Evolutionary conservation across 2,329 filamentous ascomycete species (phyloP), one percentile per base, ranked within the genome.

Genomic region (Colletotrichum sp.): DNA sequence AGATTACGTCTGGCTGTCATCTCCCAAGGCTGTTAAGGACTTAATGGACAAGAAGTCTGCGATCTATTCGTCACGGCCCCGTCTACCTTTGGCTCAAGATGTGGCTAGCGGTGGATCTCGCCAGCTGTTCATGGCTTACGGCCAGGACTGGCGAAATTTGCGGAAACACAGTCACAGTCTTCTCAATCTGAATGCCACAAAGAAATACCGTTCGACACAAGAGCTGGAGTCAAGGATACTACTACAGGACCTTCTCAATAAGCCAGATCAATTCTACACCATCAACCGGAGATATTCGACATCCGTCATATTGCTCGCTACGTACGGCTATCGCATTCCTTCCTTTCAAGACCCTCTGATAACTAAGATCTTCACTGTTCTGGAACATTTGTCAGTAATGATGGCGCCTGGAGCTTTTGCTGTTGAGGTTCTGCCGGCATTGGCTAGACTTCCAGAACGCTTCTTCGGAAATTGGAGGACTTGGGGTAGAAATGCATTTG

Each of bases 1-100:
- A 4, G 82, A 84, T 6, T 86, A 88, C 74, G 83, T 88, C 59
- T 88, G 86, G 86, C 87, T 88, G 62, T 86, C 86, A 7, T 85
- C 84, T 8, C 86, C 87, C 75, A 72, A 81, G 36, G 79, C 87
- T 18, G 86, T 86, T 21, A 81, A 85, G 36, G 38, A 43, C 38
- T n/a, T 43, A 10, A 43, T 43, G 38, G 38, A 43, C 38, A 43
- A 43, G 5, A 43, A n/a, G 38, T 43, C 38, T n/a, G 38, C 38
- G 9, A 43, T 43, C 18, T 43, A 43, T n/a, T 43, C 38, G 4
- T 43, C 38, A 6, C 38, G 38, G 8, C 38, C 38, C 16, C 9
- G 3, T 12, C 4, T n/a, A n/a, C 38, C 38, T n/a, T n/a, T 43
- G 3, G 38, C 38, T 10, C 38, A 43, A 43, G 18, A 43, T n/a